Conservation (phyloP, 2,329 filamentous ascomycete species). For the Hysterium pulicare region DNA sequence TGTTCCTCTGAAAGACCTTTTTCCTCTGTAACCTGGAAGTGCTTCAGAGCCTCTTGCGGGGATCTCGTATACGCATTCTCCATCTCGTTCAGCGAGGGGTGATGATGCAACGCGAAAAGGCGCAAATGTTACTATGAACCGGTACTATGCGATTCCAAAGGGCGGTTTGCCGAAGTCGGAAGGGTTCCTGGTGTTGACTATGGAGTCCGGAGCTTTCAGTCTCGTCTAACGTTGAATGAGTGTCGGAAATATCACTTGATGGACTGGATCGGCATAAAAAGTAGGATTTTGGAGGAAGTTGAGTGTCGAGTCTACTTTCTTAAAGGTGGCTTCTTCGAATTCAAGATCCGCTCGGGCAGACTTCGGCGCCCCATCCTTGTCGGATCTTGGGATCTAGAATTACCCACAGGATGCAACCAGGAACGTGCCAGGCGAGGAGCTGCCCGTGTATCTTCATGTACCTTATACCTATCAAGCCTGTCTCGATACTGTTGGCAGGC, state of each 20-base stretch:
- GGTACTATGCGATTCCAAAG: background rate
- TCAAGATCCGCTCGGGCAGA: too few species aligned
- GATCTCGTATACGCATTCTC: constrained; percentile 53
- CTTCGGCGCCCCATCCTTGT: background rate
- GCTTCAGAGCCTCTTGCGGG: constrained; percentile 48
- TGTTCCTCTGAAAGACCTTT: constrained; percentile 50
- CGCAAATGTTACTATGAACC: constrained; percentile 5
- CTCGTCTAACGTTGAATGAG: background rate
- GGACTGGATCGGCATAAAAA: constrained; percentile 1
- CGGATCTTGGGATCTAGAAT: background rate
- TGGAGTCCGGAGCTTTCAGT: background rate
- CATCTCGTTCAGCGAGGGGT: constrained; percentile 36
- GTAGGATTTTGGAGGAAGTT: too few species aligned
- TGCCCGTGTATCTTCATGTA: too few species aligned
- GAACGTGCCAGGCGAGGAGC: background rate
- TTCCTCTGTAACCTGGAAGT: constrained; percentile 52
- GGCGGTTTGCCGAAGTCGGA: background rate
- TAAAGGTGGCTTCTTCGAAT: too few species aligned
- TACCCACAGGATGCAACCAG: background rate
- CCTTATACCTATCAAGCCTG: too few species aligned
- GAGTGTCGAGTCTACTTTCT: too few species aligned
- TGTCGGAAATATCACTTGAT: background rate
- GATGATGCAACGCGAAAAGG: constrained; percentile 3
- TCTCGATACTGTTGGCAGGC: too few species aligned
- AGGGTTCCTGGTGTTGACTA: background rate